These are phyloP conservation scores for Epipyxis sp. DNA, from an alignment of 108 stramenopile species.

Conservation along the genomic window DNA sequence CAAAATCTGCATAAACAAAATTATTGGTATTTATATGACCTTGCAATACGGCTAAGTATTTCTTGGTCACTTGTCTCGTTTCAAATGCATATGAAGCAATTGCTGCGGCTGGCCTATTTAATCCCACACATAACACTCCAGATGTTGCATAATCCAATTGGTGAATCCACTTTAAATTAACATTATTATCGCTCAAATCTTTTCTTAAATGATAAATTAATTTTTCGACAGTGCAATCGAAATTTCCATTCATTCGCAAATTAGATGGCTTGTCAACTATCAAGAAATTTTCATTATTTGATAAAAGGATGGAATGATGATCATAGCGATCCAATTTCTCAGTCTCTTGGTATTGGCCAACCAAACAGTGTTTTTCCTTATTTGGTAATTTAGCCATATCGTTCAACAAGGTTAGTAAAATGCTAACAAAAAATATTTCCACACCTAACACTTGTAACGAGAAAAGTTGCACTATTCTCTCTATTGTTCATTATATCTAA, in stretches of 20 bases:
- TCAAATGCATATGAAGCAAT: conserved; percentile 12
- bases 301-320: neutral
- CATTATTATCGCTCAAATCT: too few relatives aligned
- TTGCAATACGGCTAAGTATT: conserved; percentile 35
- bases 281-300: conserved; percentile 10
- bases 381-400: too few relatives aligned
- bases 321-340: conserved; percentile 14
- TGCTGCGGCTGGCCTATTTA: conserved; percentile 20
- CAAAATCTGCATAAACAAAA: too few relatives aligned
- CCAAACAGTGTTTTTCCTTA: too few relatives aligned
- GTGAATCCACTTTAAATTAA: conserved; percentile 33
- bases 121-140: conserved; percentile 38
- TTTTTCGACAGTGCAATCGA: conserved; percentile 38
- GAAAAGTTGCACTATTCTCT: too few relatives aligned
- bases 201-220: neutral
- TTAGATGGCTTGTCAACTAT: conserved; percentile 41
- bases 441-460: too few relatives aligned
- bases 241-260: conserved; percentile 40
- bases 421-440: too few relatives aligned
- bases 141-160: conserved; percentile 43
- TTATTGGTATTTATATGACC: conserved; percentile 28
- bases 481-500: too few relatives aligned
- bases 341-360: too few relatives aligned
- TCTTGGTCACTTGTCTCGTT: conserved; percentile 15
- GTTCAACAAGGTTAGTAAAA: too few relatives aligned